Percentiles rank a stretch among this genome's conserved stretches.
These are phyloP conservation scores for Penicillium psychrosexuale DNA, from an alignment of 2,329 filamentous ascomycete genomes.

Conservation along the genomic window DNA sequence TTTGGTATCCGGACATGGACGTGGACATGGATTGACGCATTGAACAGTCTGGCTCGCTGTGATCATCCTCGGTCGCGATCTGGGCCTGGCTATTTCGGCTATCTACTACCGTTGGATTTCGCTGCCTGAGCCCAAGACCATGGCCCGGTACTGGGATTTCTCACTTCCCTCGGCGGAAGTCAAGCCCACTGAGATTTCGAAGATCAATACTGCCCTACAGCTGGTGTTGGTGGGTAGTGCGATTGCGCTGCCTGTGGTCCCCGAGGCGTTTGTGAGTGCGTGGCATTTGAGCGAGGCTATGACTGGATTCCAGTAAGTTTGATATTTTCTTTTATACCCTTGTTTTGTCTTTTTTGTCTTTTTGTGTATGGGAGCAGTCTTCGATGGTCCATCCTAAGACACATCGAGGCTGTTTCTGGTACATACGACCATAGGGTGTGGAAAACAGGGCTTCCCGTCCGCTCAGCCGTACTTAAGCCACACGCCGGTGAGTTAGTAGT, in stretches of 20 bases:
- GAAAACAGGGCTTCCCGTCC: slow-evolving; percentile 50
- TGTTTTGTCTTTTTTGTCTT: not conserved
- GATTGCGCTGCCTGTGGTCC: slow-evolving; percentile 73
- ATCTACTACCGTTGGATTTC: slow-evolving; percentile 97
- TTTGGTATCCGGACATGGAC: not conserved
- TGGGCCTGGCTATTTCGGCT: slow-evolving; percentile 76
- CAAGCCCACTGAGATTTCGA: slow-evolving; percentile 45
- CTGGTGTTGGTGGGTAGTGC: slow-evolving; percentile 80
- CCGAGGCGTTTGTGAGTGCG: slow-evolving; percentile 51
- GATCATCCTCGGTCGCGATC: slow-evolving; percentile 88
- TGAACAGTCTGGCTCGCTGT: slow-evolving; percentile 72
- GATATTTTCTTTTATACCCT: not conserved
- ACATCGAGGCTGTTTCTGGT: not conserved
- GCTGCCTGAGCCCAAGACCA: slow-evolving; percentile 87
- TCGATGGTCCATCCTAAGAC: slow-evolving; percentile 14
- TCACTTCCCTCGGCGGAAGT: slow-evolving; percentile 62
- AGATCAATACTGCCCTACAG: slow-evolving; percentile 89
- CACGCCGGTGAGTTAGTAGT: slow-evolving; percentile 49
- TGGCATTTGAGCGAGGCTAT: slow-evolving; percentile 62
- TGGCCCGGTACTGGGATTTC: slow-evolving; percentile 94
- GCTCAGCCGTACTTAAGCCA: slow-evolving; percentile 50
- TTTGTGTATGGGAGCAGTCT: not conserved
- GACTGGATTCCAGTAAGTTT: slow-evolving; percentile 45
- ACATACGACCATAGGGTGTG: slow-evolving; percentile 49
- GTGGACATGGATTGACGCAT: slow-evolving; percentile 1